These are phyloP conservation scores for Hyaloscypha variabilis DNA, from an alignment of 495 filamentous ascomycete genomes.

Conservation along the genomic window DNA sequence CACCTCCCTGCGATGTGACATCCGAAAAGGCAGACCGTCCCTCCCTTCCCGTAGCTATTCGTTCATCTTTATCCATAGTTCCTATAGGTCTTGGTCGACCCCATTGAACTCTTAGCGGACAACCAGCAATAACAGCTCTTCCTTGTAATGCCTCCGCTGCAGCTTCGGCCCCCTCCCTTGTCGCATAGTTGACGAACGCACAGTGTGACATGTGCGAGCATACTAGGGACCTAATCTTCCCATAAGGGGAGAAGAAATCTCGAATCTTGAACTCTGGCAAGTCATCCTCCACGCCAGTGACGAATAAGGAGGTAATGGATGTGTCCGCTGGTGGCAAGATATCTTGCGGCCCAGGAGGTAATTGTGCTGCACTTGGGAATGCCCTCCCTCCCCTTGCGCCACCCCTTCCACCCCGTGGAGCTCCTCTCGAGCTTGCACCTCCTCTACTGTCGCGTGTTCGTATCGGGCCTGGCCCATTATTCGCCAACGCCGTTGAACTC, in stretches of 20 bases:
- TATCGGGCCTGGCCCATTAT: slow-evolving; percentile 64
- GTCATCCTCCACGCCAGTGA: slow-evolving; percentile 96
- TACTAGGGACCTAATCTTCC: slow-evolving; percentile 83
- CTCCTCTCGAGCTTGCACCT: slow-evolving; percentile 51
- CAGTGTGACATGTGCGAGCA: slow-evolving; percentile 97
- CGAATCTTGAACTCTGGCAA: slow-evolving; percentile 89
- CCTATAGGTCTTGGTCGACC: slow-evolving; percentile 89
- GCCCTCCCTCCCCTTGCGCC: slow-evolving; percentile 53
- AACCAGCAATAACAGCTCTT: slow-evolving; percentile 79
- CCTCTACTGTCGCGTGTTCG: slow-evolving; percentile 65
- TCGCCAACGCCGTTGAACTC: slow-evolving; percentile 46
- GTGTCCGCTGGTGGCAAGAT: slow-evolving; percentile 80
- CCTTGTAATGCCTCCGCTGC: slow-evolving; percentile 87
- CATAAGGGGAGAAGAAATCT: slow-evolving; percentile 85
- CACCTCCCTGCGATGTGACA: slow-evolving; percentile 15
- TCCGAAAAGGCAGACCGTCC: slow-evolving; percentile 59
- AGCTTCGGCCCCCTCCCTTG: slow-evolving; percentile 77
- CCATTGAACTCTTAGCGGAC: slow-evolving; percentile 88
- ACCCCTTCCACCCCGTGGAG: slow-evolving; percentile 42
- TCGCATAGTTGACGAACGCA: slow-evolving; percentile 92
- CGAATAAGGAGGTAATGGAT: slow-evolving; percentile 87
- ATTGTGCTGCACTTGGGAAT: slow-evolving; percentile 70
- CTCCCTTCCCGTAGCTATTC: slow-evolving; percentile 72
- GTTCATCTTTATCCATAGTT: slow-evolving; percentile 81
- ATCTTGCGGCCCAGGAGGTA: slow-evolving; percentile 80